Base-by-base conservation (phyloP, 139 green algal genomes). In the Tetraselmis chui region DNA sequence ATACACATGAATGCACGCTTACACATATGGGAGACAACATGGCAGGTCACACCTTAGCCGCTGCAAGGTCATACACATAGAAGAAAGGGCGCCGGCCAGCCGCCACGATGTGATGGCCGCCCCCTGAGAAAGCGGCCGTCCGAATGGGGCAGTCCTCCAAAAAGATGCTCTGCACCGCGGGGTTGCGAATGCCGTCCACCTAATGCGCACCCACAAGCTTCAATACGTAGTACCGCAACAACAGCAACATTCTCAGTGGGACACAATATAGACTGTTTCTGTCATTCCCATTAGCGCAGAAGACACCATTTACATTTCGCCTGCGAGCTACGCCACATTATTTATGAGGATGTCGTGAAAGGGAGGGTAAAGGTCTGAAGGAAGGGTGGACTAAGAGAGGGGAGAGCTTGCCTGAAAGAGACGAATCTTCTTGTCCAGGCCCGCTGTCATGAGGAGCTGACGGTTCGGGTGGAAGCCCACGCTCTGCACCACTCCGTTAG, bases 111-210 rank as follows among this genome's bases (percentile, higher is more conserved):
- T 91, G 83, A 79, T 88, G 59, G 28, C 31, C 83, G 31, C 89
- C 89, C 1, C 31, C 80, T 1, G 90, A 87, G 86, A 98, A 99
- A 25, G 86, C 89, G 0, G 96, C 96, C 11, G 88, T 85, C 75
- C 91, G 86, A 24, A 98, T 88, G n/a, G 96, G 96, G 81, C 93
- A 91, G 86, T 98, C 93, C 28, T 95, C 88, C 0, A 99, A 81
- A 83, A 90, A 94, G 18, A 98, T 82, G 59, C 81, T 87, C 83
- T 98, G 93, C 27, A 98, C 86, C 77, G 92, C 88, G 1, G 91
- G 88, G 85, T 98, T 99, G 26, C 85, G 83, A 59, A 93, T 79
- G 0, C 94, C 94, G 83, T 98, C 94, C 74, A 94, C 90, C 89
- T 93, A 83, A 0, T 29, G 27, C 31, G 78, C n/a, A n/a, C n/a